Evolutionary conservation across 106 monocot genomes (phyloP).

Genomic region (Gastrodia elata): DNA sequence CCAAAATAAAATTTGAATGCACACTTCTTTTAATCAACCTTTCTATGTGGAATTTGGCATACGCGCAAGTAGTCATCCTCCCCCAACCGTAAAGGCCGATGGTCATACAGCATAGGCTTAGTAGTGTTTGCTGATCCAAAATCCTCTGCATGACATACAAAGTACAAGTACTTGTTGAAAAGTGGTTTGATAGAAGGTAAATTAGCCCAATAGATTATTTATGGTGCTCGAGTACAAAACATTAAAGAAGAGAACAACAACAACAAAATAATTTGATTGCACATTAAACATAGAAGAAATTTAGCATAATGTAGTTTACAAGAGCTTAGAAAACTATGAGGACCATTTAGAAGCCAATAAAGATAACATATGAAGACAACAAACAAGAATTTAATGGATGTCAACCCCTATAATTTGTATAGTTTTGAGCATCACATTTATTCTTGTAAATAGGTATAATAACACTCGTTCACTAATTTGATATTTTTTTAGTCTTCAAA

Average conservation of each 20-base stretch:
- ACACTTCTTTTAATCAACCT: constrained; percentile 35
- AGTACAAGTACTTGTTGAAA: neutral
- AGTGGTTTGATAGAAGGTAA: neutral
- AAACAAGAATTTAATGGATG: neutral
- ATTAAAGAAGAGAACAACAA: neutral
- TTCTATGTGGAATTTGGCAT: constrained; percentile 60
- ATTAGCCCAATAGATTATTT: neutral
- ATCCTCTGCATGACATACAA: constrained; percentile 28
- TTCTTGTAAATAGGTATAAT: too few relatives aligned
- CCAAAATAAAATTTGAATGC: neutral
- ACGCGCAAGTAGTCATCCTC: constrained; percentile 66
- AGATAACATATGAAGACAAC: neutral
- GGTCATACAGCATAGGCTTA: constrained; percentile 49
- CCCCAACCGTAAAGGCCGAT: constrained; percentile 34
- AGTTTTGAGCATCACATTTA: too few relatives aligned
- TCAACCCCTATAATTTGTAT: too few relatives aligned
- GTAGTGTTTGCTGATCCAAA: constrained; percentile 13
- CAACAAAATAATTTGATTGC: neutral
- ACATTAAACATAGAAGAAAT: neutral
- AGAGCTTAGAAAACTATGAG: neutral
- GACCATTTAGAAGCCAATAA: neutral
- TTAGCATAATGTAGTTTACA: neutral
- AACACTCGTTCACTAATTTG: too few relatives aligned
- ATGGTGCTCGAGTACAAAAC: neutral
- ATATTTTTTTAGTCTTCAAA: too few relatives aligned